These are phyloP conservation scores for Zygoascus biomembranicola DNA, from an alignment of 805 yeast species.

Conservation along the genomic window DNA sequence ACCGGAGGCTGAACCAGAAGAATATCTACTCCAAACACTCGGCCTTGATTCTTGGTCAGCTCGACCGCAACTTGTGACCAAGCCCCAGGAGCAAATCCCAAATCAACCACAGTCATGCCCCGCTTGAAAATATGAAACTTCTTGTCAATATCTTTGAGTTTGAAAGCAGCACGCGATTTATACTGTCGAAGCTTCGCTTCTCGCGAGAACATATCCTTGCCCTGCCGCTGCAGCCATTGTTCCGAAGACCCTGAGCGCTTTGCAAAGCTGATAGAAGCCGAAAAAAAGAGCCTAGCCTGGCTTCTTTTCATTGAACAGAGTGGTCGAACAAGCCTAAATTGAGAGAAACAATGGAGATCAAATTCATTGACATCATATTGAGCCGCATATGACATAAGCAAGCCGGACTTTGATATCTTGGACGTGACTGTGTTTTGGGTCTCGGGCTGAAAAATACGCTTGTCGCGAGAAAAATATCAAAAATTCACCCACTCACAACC, in stretches of 20 bases:
- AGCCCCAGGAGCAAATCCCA: slow-evolving; percentile 89
- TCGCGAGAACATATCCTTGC: slow-evolving; percentile 52
- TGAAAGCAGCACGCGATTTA: slow-evolving; percentile 87
- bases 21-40: slow-evolving; percentile 74
- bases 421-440: background rate
- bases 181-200: slow-evolving; percentile 57
- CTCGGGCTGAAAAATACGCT: background rate
- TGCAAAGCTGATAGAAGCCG: background rate
- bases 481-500: background rate
- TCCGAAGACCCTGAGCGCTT: slow-evolving; percentile 38
- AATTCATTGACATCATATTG: background rate
- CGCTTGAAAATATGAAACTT: slow-evolving; percentile 51
- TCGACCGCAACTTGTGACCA: slow-evolving; percentile 82
- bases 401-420: background rate
- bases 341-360: background rate
- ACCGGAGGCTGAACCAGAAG: slow-evolving; percentile 69
- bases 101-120: slow-evolving; percentile 62
- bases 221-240: slow-evolving; percentile 70
- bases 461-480: background rate
- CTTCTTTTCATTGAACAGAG: background rate
- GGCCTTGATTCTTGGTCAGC: slow-evolving; percentile 41
- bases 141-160: slow-evolving; percentile 65
- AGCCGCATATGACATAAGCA: background rate
- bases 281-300: background rate
- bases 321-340: background rate